Conservation (phyloP, 495 filamentous ascomycete species). For the Talaromyces thailandensis region DNA sequence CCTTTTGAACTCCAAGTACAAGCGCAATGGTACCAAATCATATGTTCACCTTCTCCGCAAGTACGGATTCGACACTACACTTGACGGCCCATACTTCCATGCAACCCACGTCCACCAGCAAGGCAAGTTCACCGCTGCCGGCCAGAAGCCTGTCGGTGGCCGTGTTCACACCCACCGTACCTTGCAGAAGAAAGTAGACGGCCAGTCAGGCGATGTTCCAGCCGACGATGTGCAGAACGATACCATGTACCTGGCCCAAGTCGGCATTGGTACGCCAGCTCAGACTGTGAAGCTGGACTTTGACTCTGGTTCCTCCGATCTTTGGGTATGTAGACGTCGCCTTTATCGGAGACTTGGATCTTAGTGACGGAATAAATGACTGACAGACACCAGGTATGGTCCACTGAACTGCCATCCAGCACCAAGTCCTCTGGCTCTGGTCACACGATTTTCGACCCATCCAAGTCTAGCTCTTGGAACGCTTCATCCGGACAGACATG, state of each 20-base stretch:
- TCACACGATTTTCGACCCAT: constrained; percentile 48
- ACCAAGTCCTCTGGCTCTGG: constrained; percentile 21
- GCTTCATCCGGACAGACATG: constrained; percentile 40
- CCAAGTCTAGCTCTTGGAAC: constrained; percentile 56
- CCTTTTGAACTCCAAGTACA: constrained; percentile 53
- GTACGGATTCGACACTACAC: constrained; percentile 61
- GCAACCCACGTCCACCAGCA: constrained; percentile 34
- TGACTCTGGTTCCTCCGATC: constrained; percentile 69
- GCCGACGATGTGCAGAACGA: constrained; percentile 74
- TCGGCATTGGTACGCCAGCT: constrained; percentile 58
- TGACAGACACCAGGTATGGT: constrained; percentile 46
- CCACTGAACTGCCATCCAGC: constrained; percentile 40
- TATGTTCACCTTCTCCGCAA: constrained; percentile 64
- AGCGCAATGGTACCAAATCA: constrained; percentile 59
- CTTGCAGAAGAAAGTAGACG: constrained; percentile 41
- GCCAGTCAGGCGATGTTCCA: constrained; percentile 44
- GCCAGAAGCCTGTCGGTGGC: constrained; percentile 30
- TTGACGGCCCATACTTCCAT: constrained; percentile 56
- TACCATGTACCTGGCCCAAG: constrained; percentile 56
- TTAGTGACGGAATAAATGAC: constrained; percentile 4
- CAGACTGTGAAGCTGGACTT: constrained; percentile 64
- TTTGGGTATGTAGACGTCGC: constrained; percentile 53
- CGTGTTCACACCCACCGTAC: constrained; percentile 30
- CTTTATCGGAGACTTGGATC: background rate
- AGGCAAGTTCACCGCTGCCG: constrained; percentile 30